These are phyloP conservation scores for Tricholoma bakamatsutake DNA, from an alignment of 768 basidiomycete species.

Conservation along the genomic window DNA sequence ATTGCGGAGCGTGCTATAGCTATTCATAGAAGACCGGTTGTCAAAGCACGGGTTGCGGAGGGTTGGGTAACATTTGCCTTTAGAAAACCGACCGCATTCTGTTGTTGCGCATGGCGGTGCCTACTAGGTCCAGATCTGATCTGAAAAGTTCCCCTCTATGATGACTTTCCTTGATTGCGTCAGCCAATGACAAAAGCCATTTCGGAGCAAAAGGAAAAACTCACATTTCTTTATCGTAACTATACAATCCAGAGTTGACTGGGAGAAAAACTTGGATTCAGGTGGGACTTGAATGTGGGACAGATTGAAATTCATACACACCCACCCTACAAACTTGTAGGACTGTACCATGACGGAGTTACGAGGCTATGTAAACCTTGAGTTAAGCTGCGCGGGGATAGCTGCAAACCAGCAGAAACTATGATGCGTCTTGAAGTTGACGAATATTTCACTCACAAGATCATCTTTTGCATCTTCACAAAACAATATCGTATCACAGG, in stretches of 20 bases:
- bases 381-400: background rate
- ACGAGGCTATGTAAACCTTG: background rate
- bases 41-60: background rate
- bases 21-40: background rate
- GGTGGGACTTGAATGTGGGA: background rate
- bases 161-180: background rate
- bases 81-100: background rate
- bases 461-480: background rate
- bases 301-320: background rate
- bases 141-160: background rate
- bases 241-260: background rate
- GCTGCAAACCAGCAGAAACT: background rate
- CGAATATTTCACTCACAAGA: background rate
- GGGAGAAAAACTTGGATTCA: background rate
- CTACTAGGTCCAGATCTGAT: background rate
- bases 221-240: background rate
- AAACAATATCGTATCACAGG: background rate
- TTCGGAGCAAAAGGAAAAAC: background rate
- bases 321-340: no score
- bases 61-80: background rate
- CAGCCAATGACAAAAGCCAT: background rate
- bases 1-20: background rate
- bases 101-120: background rate
- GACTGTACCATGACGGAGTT: background rate
- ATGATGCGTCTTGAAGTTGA: background rate